A percentile compares a stretch with the other conserved stretches of the same genome.
Conservation (phyloP, 1,139 yeast species). For the Wickerhamomyces sp. region DNA sequence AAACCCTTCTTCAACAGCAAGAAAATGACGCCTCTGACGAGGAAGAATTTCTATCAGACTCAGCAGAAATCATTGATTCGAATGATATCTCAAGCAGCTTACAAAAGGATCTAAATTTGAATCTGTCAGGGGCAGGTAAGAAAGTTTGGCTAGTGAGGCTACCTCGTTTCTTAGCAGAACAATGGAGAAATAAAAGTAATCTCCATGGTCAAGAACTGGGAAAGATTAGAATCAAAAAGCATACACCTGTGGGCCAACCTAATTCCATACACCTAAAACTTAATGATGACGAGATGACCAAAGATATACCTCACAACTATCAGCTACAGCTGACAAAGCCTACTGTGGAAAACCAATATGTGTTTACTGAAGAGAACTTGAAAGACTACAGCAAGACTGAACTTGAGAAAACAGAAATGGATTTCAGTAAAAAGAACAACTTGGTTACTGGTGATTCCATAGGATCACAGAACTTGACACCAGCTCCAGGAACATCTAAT, state of each 20-base stretch:
- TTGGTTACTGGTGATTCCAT: constrained; percentile 11
- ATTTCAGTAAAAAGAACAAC: constrained; percentile 3
- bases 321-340: constrained; percentile 75
- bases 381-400: constrained; percentile 54
- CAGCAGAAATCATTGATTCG: constrained; percentile 38
- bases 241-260: constrained; percentile 32
- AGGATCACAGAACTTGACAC: constrained; percentile 28
- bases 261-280: constrained; percentile 55
- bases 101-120: constrained; percentile 54
- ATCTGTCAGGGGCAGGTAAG: constrained; percentile 47
- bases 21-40: constrained; percentile 29
- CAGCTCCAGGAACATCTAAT: neutral
- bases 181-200: constrained; percentile 65
- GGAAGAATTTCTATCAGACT: constrained; percentile 35
- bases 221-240: constrained; percentile 64
- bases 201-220: constrained; percentile 78
- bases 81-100: constrained; percentile 31
- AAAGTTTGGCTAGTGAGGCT: constrained; percentile 91
- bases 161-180: constrained; percentile 80
- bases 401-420: constrained; percentile 11
- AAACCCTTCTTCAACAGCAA: constrained; percentile 20
- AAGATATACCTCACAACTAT: constrained; percentile 75
- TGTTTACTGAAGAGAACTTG: constrained; percentile 86
- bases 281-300: constrained; percentile 41
- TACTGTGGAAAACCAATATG: constrained; percentile 77